Conservation (phyloP, 768 basidiomycete species). For the Rhodotorula toruloides region DNA sequence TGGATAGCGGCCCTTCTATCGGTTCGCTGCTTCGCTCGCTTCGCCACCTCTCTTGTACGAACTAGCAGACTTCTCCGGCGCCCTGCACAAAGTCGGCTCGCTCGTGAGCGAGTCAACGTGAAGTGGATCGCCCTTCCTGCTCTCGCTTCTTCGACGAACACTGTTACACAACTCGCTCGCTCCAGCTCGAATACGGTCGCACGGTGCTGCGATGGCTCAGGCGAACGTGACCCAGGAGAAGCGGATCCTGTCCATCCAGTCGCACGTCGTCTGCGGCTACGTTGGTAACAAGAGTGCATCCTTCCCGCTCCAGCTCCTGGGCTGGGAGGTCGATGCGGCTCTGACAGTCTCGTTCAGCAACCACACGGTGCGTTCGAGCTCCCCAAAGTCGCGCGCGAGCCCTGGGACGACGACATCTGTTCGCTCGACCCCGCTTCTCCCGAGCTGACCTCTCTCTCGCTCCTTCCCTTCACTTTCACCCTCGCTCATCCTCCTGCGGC, state of each 20-base stretch:
- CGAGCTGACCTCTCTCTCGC: not conserved
- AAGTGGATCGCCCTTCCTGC: not conserved
- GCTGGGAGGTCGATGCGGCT: conserved; percentile 89
- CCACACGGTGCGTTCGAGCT: conserved; percentile 62
- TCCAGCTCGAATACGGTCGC: not conserved
- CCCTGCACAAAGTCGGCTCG: no score
- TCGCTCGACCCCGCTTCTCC: not conserved
- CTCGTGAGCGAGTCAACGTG: not conserved
- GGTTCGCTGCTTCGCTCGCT: not conserved
- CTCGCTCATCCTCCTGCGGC: not conserved
- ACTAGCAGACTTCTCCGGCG: no score
- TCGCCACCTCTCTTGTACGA: not conserved
- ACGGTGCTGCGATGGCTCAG: not conserved
- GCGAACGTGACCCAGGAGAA: conserved; percentile 28
- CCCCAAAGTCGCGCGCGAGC: not conserved
- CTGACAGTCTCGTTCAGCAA: conserved; percentile 79
- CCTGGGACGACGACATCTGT: not conserved
- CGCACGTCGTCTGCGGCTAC: conserved; percentile 88
- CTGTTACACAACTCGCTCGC: not conserved
- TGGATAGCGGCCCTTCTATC: no score
- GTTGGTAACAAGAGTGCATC: conserved; percentile 72
- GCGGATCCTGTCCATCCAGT: conserved; percentile 82
- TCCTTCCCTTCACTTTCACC: not conserved
- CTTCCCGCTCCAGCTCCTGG: conserved; percentile 58
- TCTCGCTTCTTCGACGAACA: not conserved